Percentiles rank a stretch among this genome's conserved stretches.
phyloP scores from a whole-genome alignment of 2,329 filamentous ascomycete genomes.

The Nakataea oryzae region DNA sequence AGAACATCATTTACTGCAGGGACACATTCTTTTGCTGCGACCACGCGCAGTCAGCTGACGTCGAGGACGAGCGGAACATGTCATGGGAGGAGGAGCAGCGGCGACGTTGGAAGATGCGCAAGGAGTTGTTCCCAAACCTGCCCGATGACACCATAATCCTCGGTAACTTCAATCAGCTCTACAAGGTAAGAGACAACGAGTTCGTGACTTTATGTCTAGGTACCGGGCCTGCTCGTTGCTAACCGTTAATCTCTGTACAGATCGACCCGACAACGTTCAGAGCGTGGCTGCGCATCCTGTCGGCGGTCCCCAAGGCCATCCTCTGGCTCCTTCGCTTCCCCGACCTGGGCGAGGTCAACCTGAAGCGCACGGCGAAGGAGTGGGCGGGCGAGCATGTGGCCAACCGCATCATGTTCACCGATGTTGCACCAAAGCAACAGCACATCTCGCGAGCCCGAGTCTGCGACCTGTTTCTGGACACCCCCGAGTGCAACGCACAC shows the following conservation, averaged over 20 bases:
- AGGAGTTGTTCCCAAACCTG: constrained; percentile 77
- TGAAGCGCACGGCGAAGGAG: constrained; percentile 64
- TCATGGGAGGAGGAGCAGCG: constrained; percentile 78
- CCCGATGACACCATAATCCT: constrained; percentile 80
- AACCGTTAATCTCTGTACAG: constrained; percentile 30
- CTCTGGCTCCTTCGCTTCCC: constrained; percentile 97
- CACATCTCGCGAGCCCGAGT: constrained; percentile 89
- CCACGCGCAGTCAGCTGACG: constrained; percentile 81
- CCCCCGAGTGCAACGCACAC: constrained; percentile 95
- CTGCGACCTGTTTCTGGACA: constrained; percentile 92
- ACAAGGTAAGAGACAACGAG: constrained; percentile 77
- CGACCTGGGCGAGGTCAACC: constrained; percentile 79
- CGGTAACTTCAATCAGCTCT: constrained; percentile 96
- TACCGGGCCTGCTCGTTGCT: not conserved
- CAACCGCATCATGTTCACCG: constrained; percentile 82
- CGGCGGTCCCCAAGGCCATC: constrained; percentile 74
- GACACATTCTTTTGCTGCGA: constrained; percentile 99
- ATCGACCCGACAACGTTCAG: constrained; percentile 96
- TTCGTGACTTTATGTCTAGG: too few relatives aligned
- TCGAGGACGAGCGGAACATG: constrained; percentile 47
- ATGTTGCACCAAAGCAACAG: constrained; percentile 88
- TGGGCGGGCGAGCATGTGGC: constrained; percentile 87
- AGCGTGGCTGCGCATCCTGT: constrained; percentile 86
- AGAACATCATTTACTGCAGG: constrained; percentile 90
- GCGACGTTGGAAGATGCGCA: constrained; percentile 84